Evolutionary conservation across 192 early-diverging fungal species (phyloP), one percentile per base, ranked within the genome.

Genomic region (Coemansia guatemalensis): DNA sequence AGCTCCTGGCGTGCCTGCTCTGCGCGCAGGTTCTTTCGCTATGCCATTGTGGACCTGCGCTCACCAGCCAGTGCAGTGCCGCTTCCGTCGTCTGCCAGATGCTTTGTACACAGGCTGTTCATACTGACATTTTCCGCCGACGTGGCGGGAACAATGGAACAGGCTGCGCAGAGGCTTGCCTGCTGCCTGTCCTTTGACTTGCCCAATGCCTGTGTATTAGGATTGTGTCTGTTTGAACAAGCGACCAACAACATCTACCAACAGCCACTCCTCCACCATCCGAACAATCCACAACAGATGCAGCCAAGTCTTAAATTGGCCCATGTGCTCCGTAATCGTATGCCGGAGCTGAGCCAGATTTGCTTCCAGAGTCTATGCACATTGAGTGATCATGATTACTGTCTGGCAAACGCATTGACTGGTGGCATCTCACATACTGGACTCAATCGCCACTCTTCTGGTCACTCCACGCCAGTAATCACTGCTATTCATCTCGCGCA

Each of bases 21-120:
- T 21, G 25, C 64, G 25, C 58, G 25, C 3, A 53, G 67, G 39
- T 80, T 57, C 51, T 80, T 71, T 49, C 57, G 77, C 49, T 48
- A 58, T 35, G 11, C 53, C 2, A 17, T 65, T 0, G 27, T 73
- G 0, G 58, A 69, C 65, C 18, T 64, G 27, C 62, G 54, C 30
- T 5, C 8, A 3, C 4, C n/a, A 24, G 7, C 48, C 6, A 17
- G 23, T n/a, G 7, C 25, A 14, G 14, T 48, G 25, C 26, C 4
- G 26, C 29, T 73, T 26, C 69, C 62, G 24, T 23, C 33, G 0
- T 29, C 53, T n/a, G 55, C 65, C 0, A 12, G 23, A n/a, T 12
- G 12, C 0, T 49, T 65, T 35, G 67, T 68, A 23, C 24, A 53
- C 24, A 53, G 51, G 9, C 57, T 75, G 18, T 53, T 75, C 52